phyloP scores from a whole-genome alignment of 352 stramenopile species.

The Globisporangium spinosum region DNA sequence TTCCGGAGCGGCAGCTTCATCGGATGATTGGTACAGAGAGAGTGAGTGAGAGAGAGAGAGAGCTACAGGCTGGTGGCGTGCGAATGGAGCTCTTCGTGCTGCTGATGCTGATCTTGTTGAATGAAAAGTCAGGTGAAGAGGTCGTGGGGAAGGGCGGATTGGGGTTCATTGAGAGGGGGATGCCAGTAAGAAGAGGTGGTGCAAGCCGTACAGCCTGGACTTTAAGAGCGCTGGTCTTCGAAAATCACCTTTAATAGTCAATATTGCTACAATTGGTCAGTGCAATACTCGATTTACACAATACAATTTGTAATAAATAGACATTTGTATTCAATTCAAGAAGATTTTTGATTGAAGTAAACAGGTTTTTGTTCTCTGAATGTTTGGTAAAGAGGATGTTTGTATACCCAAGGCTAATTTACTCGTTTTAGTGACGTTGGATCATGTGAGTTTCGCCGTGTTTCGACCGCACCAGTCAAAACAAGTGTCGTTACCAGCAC shows the following conservation, averaged over 20 bases:
- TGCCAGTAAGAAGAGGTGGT: neutral
- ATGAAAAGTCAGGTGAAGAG: constrained; percentile 9
- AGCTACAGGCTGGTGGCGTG: neutral
- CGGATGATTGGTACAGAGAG: neutral
- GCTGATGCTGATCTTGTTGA: neutral
- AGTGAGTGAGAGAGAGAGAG: neutral
- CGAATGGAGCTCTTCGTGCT: constrained; percentile 1
- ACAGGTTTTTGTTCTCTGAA: no score
- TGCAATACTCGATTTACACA: neutral
- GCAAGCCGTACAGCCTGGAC: neutral
- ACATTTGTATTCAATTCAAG: neutral
- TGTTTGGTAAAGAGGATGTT: neutral
- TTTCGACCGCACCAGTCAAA: constrained; percentile 4
- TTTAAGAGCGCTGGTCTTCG: neutral
- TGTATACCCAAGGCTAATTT: neutral
- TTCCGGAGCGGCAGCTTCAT: constrained; percentile 19
- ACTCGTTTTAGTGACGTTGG: neutral
- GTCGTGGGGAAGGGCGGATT: neutral
- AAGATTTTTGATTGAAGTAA: no score
- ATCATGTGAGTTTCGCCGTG: constrained; percentile 4
- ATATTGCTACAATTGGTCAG: neutral
- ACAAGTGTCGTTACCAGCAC: neutral
- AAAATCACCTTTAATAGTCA: neutral
- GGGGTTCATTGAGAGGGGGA: constrained; percentile 2
- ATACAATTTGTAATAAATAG: neutral